Evolutionary conservation across 108 stramenopile species (phyloP).

Genomic region (Nitzschia sp.): DNA sequence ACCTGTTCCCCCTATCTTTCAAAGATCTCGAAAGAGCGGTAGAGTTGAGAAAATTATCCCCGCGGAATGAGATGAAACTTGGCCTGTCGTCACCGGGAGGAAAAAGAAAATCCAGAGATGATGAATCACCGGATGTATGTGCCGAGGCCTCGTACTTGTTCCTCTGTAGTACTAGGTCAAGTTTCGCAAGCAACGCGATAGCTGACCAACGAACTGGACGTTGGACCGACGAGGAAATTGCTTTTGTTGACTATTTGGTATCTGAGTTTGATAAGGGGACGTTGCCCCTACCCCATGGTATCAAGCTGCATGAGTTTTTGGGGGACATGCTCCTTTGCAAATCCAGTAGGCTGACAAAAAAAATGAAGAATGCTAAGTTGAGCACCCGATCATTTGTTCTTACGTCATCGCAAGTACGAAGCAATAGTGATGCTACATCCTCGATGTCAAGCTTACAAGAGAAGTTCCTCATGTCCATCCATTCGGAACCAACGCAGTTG

Average conservation of each 20-base stretch:
- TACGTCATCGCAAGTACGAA: background rate
- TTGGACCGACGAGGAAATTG: constrained; percentile 72
- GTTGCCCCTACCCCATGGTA: constrained; percentile 70
- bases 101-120: constrained; percentile 24
- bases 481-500: constrained; percentile 54
- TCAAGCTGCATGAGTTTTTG: constrained; percentile 79
- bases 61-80: background rate
- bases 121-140: constrained; percentile 31
- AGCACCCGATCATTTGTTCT: constrained; percentile 61
- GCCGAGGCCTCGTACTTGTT: constrained; percentile 46
- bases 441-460: constrained; percentile 57
- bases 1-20: constrained; percentile 40
- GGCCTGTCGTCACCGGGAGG: constrained; percentile 3
- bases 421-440: constrained; percentile 10
- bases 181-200: constrained; percentile 26
- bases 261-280: constrained; percentile 63
- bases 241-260: constrained; percentile 61
- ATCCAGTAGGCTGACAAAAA: constrained; percentile 76
- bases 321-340: constrained; percentile 74
- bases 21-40: constrained; percentile 45
- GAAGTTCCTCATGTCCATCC: constrained; percentile 62
- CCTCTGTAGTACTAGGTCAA: constrained; percentile 21
- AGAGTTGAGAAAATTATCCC: constrained; percentile 25
- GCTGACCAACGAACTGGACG: constrained; percentile 67
- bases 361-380: constrained; percentile 80